These are phyloP conservation scores for Hamamelis virginiana DNA, from an alignment of 164 flowering plant species.

Conservation along the genomic window DNA sequence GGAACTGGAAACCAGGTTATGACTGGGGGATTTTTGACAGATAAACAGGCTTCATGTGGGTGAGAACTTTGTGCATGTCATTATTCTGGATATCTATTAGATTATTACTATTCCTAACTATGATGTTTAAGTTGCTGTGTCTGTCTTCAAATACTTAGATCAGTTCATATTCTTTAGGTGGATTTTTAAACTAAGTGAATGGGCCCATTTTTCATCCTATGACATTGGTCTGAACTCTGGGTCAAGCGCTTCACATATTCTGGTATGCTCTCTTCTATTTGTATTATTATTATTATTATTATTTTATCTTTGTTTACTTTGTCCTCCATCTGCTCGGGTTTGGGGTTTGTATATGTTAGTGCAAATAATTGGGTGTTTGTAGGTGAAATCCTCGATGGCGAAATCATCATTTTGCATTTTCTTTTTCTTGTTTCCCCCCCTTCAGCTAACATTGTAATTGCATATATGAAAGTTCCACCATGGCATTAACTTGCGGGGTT, in stretches of 20 bases:
- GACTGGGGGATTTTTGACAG: conserved; percentile 94
- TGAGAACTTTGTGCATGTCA: conserved; percentile 26
- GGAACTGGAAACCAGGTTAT: conserved; percentile 91
- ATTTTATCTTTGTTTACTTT: background rate
- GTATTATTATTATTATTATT: background rate
- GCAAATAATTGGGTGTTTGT: too few species aligned
- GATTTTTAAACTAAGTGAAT: conserved; percentile 93
- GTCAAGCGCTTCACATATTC: conserved; percentile 77
- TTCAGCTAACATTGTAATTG: too few species aligned
- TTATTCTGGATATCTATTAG: background rate
- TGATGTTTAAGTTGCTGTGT: background rate
- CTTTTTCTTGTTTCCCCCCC: too few species aligned
- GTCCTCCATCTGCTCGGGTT: too few species aligned
- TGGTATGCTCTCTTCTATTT: conserved; percentile 44
- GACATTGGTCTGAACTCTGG: conserved; percentile 83
- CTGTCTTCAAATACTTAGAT: background rate
- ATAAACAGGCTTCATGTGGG: conserved; percentile 94
- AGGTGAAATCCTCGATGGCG: too few species aligned
- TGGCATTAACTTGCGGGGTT: too few species aligned
- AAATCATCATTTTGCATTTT: too few species aligned
- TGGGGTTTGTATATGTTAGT: too few species aligned
- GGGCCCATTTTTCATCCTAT: conserved; percentile 89
- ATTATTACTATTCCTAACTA: background rate
- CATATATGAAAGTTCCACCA: too few species aligned
- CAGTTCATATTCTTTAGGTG: conserved; percentile 48